These are phyloP conservation scores for Harringtonia aguacate DNA, from an alignment of 2,329 filamentous ascomycete species.

Conservation along the genomic window DNA sequence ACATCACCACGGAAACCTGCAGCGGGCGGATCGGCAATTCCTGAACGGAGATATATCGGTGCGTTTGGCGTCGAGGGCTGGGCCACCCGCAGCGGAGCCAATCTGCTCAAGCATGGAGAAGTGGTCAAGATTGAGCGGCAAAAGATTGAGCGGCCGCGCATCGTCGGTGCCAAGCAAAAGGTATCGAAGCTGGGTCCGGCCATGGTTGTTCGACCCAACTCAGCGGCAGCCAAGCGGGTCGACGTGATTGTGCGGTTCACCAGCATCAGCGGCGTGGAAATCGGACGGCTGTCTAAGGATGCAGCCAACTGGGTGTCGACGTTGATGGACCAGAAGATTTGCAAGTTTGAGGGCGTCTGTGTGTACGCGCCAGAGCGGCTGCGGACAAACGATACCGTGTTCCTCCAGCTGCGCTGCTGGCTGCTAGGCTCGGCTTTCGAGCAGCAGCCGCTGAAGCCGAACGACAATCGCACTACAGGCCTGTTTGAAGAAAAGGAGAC, in stretches of 20 bases:
- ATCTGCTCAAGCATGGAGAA: conserved; percentile 71
- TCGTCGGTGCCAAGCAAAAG: conserved; percentile 26
- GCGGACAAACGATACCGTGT: conserved; percentile 88
- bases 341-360: conserved; percentile 75
- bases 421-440: conserved; percentile 67
- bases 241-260: conserved; percentile 92
- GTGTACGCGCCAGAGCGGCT: conserved; percentile 81
- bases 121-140: conserved; percentile 77
- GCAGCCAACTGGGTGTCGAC: conserved; percentile 86
- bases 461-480: conserved; percentile 59
- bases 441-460: conserved; percentile 46
- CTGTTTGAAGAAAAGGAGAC: conserved; percentile 82
- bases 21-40: conserved; percentile 15
- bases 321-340: conserved; percentile 81
- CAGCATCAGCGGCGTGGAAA: conserved; percentile 64
- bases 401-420: conserved; percentile 73
- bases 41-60: conserved; percentile 62
- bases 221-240: conserved; percentile 52
- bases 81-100: conserved; percentile 74
- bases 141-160: conserved; percentile 51
- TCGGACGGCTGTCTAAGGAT: conserved; percentile 80
- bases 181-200: conserved; percentile 27
- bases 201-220: conserved; percentile 25
- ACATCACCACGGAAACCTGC: too few relatives aligned
- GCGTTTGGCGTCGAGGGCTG: conserved; percentile 87